phyloP scores from a whole-genome alignment of 768 basidiomycete species.

The Cubamyces lactineus region DNA sequence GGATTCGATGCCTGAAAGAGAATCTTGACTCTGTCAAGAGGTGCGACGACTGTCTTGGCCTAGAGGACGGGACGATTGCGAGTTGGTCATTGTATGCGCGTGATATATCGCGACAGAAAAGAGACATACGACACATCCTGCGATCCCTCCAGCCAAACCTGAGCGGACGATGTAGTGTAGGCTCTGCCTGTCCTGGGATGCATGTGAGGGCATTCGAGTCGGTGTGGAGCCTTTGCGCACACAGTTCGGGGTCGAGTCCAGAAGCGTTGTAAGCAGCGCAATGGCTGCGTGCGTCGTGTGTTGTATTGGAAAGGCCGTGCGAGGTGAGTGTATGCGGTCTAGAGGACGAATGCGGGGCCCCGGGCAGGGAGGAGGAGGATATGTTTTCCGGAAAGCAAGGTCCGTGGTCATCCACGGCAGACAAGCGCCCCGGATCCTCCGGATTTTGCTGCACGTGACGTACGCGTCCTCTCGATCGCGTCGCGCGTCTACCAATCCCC shows the following conservation, averaged over 20 bases:
- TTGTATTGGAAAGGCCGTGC: not conserved
- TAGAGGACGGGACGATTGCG: conserved; percentile 35
- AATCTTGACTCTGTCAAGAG: conserved; percentile 97
- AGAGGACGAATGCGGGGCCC: conserved; percentile 8
- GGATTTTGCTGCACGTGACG: not conserved
- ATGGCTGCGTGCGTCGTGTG: not conserved
- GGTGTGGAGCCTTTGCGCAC: conserved; percentile 12
- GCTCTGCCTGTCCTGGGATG: conserved; percentile 36
- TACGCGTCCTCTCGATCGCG: conserved; percentile 2
- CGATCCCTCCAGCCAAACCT: conserved; percentile 90
- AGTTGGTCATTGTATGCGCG: conserved; percentile 13
- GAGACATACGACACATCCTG: conserved; percentile 84
- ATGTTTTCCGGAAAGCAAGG: conserved; percentile 1
- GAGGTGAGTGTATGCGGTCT: not conserved
- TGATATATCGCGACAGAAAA: not conserved
- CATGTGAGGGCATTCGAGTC: conserved; percentile 65
- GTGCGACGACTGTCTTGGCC: conserved; percentile 96
- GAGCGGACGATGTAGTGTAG: conserved; percentile 57
- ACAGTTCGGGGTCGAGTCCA: not conserved
- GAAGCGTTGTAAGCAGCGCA: not conserved
- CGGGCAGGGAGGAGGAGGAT: not conserved
- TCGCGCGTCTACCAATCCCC: conserved; percentile 2
- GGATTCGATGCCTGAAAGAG: conserved; percentile 97
- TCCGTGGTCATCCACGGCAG: not conserved
- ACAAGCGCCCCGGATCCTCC: not conserved